Percentiles rank a stretch among this genome's conserved stretches.
Conservation (phyloP, 2,329 filamentous ascomycete genomes). For the Penicillium sp. region DNA sequence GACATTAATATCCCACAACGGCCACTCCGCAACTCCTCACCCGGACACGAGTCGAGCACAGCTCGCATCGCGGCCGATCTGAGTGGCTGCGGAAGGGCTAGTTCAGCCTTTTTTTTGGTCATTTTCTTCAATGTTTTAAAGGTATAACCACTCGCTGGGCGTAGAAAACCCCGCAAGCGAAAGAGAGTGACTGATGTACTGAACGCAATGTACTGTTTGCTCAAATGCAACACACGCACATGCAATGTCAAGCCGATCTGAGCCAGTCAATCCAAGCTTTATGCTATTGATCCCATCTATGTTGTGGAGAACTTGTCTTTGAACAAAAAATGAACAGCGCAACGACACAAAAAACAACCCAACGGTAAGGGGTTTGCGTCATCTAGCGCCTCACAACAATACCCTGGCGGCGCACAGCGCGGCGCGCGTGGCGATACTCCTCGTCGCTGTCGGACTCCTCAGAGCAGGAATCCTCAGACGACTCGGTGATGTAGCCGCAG, state of each 20-base stretch:
- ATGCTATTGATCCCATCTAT: background rate
- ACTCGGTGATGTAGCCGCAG: conserved; percentile 75
- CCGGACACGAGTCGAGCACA: conserved; percentile 24
- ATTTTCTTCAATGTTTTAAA: conserved; percentile 7
- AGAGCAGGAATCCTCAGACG: conserved; percentile 71
- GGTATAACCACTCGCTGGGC: background rate
- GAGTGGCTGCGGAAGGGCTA: conserved; percentile 10
- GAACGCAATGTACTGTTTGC: conserved; percentile 12
- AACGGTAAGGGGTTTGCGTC: background rate
- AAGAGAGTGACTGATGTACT: conserved; percentile 25
- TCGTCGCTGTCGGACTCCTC: conserved; percentile 58
- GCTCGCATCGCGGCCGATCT: conserved; percentile 16
- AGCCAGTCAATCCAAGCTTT: conserved; percentile 6
- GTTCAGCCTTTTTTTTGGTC: conserved; percentile 18
- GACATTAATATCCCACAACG: conserved; percentile 12
- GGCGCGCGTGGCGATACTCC: conserved; percentile 44
- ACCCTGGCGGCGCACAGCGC: conserved; percentile 41
- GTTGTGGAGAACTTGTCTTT: background rate
- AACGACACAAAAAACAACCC: background rate
- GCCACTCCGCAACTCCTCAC: background rate
- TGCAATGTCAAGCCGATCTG: conserved; percentile 16
- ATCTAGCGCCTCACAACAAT: conserved; percentile 46
- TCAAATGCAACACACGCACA: conserved; percentile 7
- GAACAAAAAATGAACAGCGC: background rate
- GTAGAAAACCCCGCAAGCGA: conserved; percentile 1